Conservation (phyloP, 2,329 filamentous ascomycete genomes). For the Pseudogymnoascus sp. region DNA sequence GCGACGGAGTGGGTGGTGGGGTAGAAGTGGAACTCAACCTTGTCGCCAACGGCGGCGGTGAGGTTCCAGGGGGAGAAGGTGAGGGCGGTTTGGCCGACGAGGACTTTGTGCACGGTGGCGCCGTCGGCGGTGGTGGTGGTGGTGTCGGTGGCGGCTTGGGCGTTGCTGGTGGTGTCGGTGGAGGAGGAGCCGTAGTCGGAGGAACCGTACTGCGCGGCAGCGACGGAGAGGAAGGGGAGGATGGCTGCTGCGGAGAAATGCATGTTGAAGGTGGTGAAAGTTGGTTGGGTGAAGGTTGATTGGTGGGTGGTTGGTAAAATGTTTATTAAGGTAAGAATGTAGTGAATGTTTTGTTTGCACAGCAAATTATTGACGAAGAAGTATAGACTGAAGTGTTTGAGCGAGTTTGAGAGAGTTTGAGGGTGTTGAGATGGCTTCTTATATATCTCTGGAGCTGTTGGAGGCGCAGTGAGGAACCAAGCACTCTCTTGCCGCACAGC, state of each 20-base stretch:
- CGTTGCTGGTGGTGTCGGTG: neutral
- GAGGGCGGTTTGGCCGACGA: slow-evolving; percentile 85
- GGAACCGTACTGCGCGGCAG: slow-evolving; percentile 7
- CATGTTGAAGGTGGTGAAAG: neutral
- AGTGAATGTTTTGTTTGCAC: slow-evolving; percentile 3
- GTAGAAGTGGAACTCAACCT: slow-evolving; percentile 30
- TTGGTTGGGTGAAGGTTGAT: neutral
- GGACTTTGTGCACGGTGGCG: slow-evolving; percentile 40
- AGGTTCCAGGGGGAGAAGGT: slow-evolving; percentile 58
- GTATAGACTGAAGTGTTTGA: neutral
- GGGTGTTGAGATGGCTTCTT: neutral
- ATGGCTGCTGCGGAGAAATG: neutral
- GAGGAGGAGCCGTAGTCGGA: neutral
- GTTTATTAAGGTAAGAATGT: neutral
- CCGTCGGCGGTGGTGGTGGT: neutral
- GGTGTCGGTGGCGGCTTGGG: slow-evolving; percentile 6
- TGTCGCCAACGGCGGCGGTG: slow-evolving; percentile 26
- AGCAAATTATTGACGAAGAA: neutral
- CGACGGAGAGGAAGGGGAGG: neutral
- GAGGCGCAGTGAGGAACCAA: neutral
- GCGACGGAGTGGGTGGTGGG: slow-evolving; percentile 43
- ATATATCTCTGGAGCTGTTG: neutral
- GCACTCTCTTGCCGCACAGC: neutral
- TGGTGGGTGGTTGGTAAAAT: neutral
- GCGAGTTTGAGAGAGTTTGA: neutral